Base-by-base conservation (phyloP, 2,329 filamentous ascomycete genomes). In the Aspergillus luchuensis region DNA sequence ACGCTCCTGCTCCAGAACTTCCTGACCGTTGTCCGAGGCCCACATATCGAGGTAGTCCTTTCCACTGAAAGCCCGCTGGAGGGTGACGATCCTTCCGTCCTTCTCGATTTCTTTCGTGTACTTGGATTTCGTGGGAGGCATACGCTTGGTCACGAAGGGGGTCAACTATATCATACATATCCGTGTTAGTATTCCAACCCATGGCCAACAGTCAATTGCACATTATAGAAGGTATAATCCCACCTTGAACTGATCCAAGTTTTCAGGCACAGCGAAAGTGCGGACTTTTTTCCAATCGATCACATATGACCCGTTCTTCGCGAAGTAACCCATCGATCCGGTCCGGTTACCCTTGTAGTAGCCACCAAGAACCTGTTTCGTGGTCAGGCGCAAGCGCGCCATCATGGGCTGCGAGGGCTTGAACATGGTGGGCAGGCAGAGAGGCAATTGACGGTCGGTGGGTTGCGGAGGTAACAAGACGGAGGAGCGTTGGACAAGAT, bases 331-430 rank as follows among this genome's bases (percentile, higher is more conserved):
- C 87, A 96, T 92, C 45, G 90, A 87, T 1, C 95, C 95, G 0
- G 92, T 89, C 50, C 93, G 85, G 71, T 90, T 97, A 74, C 95
- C 95, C 84, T 98, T 98, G 87, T 99, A 99, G 86, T 89, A 99
- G 68, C 93, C 94, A 74, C 92, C 91, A 76, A 90, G 91, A 75
- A 94, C 89, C 78, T 95, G 89, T 80, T 99, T 99, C 68, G 94
- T 96, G 11, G 91, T 97, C 72, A 99, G 86, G 73, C 94, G 92
- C 78, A 92, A 85, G 60, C 86, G 85, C 74, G 87, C 82, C 69
- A 85, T 84, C 71, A 96, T 87, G 36, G 77, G 72, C 57, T 74
- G 69, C 41, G 79, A 76, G 38, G 79, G 77, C 66, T 78, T 79
- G 63, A 81, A 76, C 76, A 79, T 78, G 47, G 62, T 72, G 62